Evolutionary conservation across 2,329 filamentous ascomycete genomes (phyloP).

Genomic region (Fusarium ramigenum): DNA sequence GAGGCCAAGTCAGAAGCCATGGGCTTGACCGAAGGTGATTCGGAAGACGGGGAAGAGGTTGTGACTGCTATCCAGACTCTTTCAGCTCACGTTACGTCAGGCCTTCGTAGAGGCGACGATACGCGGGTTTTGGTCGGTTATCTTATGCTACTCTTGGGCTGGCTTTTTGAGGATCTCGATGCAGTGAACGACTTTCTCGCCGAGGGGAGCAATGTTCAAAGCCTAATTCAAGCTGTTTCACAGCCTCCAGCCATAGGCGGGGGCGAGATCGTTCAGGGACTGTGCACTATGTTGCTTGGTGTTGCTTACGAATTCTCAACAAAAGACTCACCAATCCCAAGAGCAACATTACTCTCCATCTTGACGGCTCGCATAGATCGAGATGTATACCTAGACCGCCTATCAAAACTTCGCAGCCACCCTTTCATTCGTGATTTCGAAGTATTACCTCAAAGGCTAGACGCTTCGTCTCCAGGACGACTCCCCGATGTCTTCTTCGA

Average conservation of each 20-base stretch:
- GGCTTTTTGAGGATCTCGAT: slow-evolving; percentile 92
- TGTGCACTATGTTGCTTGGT: slow-evolving; percentile 85
- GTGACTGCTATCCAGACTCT: slow-evolving; percentile 93
- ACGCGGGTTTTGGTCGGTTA: slow-evolving; percentile 84
- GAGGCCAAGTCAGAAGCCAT: slow-evolving; percentile 83
- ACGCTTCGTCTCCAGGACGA: slow-evolving; percentile 56
- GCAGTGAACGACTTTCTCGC: slow-evolving; percentile 92
- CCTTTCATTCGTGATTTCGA: slow-evolving; percentile 89
- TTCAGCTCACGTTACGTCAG: slow-evolving; percentile 83
- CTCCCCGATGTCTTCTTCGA: slow-evolving; percentile 88
- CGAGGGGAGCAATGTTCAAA: slow-evolving; percentile 92
- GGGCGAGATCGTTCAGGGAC: slow-evolving; percentile 77
- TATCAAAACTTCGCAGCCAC: slow-evolving; percentile 80
- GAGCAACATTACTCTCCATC: slow-evolving; percentile 81
- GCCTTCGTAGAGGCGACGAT: slow-evolving; percentile 79
- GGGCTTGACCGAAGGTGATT: slow-evolving; percentile 87
- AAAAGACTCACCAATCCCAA: slow-evolving; percentile 90
- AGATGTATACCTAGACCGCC: slow-evolving; percentile 85
- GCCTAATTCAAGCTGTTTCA: slow-evolving; percentile 76
- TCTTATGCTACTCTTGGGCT: slow-evolving; percentile 86
- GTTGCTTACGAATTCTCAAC: slow-evolving; percentile 97
- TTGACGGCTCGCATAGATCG: slow-evolving; percentile 81
- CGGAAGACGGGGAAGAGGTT: slow-evolving; percentile 89
- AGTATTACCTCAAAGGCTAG: slow-evolving; percentile 77
- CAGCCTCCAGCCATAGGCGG: slow-evolving; percentile 68